Percentiles rank a stretch among this genome's conserved stretches.
Evolutionary conservation across 2,329 filamentous ascomycete genomes (phyloP).

Genomic region (Diplocarpon rosae): DNA sequence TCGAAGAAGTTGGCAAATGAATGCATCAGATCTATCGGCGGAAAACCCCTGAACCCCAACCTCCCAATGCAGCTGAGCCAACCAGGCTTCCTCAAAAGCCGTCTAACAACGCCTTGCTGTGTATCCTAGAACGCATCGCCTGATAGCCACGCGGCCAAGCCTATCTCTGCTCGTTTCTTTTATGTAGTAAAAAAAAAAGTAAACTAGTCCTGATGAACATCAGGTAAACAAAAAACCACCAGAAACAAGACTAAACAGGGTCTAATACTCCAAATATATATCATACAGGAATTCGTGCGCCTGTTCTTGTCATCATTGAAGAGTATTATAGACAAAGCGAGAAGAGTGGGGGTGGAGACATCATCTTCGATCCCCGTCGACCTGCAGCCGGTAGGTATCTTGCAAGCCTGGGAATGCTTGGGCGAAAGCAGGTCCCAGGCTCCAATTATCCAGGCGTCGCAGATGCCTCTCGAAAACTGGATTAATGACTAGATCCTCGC

Average conservation of each 20-base stretch:
- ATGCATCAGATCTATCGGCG: too few species aligned
- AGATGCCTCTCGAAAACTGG: slow-evolving; percentile 79
- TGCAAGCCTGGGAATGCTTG: slow-evolving; percentile 49
- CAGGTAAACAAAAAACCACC: too few species aligned
- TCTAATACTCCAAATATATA: too few species aligned
- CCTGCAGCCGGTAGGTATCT: slow-evolving; percentile 30
- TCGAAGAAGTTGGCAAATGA: too few species aligned
- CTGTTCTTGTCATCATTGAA: too few species aligned
- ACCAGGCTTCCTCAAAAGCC: not conserved
- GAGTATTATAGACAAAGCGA: too few species aligned
- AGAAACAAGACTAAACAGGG: too few species aligned
- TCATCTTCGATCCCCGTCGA: not conserved
- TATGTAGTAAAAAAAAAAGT: not conserved
- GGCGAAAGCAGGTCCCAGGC: slow-evolving; percentile 58
- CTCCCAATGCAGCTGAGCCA: not conserved
- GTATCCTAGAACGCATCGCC: not conserved
- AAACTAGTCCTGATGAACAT: not conserved
- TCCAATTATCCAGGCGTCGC: slow-evolving; percentile 69
- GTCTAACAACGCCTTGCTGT: slow-evolving; percentile 2
- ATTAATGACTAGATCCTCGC: slow-evolving; percentile 66
- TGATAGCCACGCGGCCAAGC: not conserved
- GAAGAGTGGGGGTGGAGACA: too few species aligned
- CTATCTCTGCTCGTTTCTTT: not conserved
- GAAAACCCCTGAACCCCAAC: too few species aligned
- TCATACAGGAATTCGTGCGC: too few species aligned